These are phyloP conservation scores for Colletotrichum tropicale DNA, from an alignment of 2,329 filamentous ascomycete genomes.

Conservation along the genomic window DNA sequence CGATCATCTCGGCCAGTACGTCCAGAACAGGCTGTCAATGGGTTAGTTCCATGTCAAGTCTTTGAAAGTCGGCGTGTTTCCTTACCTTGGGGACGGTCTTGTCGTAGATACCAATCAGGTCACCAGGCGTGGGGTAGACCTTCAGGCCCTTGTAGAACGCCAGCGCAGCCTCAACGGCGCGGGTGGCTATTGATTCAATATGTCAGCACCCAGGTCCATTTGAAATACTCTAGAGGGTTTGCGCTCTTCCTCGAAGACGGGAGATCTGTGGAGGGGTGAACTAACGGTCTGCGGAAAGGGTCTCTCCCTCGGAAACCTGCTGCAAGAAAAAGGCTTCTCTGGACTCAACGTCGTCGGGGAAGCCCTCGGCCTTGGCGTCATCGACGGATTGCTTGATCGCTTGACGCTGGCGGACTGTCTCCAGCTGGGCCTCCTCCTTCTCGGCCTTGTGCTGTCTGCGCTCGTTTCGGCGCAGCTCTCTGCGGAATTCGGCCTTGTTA, in stretches of 20 bases:
- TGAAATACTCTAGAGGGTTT: background rate
- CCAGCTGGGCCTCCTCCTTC: constrained; percentile 73
- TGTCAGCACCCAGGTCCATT: constrained; percentile 1
- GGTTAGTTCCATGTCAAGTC: constrained; percentile 22
- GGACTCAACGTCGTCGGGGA: constrained; percentile 88
- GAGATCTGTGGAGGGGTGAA: constrained; percentile 19
- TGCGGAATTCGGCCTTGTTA: constrained; percentile 68
- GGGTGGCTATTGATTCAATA: background rate
- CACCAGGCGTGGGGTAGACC: constrained; percentile 92
- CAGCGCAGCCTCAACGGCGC: constrained; percentile 79
- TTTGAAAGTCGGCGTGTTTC: background rate
- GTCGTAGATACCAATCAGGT: constrained; percentile 96
- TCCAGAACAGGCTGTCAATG: constrained; percentile 83
- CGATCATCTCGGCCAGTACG: constrained; percentile 97
- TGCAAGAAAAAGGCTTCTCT: constrained; percentile 97
- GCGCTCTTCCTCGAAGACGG: background rate
- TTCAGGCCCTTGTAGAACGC: constrained; percentile 99
- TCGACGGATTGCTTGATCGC: constrained; percentile 78
- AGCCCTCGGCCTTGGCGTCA: constrained; percentile 87
- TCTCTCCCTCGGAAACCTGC: constrained; percentile 89
- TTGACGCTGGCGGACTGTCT: constrained; percentile 70
- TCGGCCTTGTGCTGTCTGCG: constrained; percentile 73
- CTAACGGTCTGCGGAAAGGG: constrained; percentile 81
- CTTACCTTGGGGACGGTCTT: constrained; percentile 94
- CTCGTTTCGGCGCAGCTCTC: constrained; percentile 74